These are phyloP conservation scores for Candida peoriensis DNA, from an alignment of 805 yeast species.

Conservation along the genomic window DNA sequence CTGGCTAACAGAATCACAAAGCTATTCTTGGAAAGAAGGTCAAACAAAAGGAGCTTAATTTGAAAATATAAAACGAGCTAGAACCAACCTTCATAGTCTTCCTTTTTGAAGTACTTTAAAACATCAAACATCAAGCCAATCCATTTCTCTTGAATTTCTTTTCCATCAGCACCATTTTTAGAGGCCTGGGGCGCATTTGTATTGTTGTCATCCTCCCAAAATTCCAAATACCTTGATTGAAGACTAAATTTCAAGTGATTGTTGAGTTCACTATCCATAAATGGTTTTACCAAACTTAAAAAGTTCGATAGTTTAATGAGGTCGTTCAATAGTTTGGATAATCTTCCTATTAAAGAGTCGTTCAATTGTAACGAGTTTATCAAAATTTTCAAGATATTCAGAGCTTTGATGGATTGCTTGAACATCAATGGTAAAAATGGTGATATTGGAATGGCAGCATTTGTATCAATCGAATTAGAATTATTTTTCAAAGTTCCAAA, in stretches of 20 bases:
- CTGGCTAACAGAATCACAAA: too few relatives aligned
- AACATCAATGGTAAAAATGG: conserved; percentile 26
- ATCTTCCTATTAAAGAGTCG: conserved; percentile 16
- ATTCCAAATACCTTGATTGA: conserved; percentile 14
- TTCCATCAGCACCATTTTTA: background rate
- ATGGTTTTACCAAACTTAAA: conserved; percentile 25
- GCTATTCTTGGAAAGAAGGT: too few relatives aligned
- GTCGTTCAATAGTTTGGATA: conserved; percentile 23
- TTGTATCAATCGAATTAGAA: conserved; percentile 21
- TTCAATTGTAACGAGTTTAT: conserved; percentile 25
- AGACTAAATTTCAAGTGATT: conserved; percentile 21
- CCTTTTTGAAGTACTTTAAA: conserved; percentile 12
- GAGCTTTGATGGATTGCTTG: conserved; percentile 23
- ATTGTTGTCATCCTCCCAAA: conserved; percentile 19
- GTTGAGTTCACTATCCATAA: conserved; percentile 20
- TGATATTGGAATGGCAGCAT: conserved; percentile 9
- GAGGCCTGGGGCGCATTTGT: background rate
- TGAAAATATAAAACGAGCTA: too few relatives aligned
- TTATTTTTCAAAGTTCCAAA: conserved; percentile 12
- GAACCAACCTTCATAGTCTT: conserved; percentile 25
- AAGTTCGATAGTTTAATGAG: conserved; percentile 22
- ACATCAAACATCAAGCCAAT: conserved; percentile 21
- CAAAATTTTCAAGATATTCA: conserved; percentile 24
- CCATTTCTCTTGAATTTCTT: conserved; percentile 14
- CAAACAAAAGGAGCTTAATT: too few relatives aligned